Percentiles rank a stretch among this genome's conserved stretches.
These are phyloP conservation scores for Pelagophyceae sp. DNA, from an alignment of 352 stramenopile genomes.

Conservation along the genomic window DNA sequence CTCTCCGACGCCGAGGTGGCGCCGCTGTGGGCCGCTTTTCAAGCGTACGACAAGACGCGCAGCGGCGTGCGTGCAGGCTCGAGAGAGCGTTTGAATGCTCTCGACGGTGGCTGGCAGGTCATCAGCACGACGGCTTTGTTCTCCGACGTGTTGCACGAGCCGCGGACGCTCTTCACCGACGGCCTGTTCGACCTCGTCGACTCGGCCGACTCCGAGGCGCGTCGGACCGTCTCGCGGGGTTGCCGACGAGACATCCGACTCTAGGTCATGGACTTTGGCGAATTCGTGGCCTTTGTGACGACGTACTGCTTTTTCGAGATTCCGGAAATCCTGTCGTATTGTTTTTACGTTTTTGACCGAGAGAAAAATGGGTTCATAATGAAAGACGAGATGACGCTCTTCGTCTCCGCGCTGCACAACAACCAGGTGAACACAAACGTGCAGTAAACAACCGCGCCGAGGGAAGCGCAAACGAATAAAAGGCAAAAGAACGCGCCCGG, in stretches of 20 bases:
- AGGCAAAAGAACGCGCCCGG: too few relatives aligned
- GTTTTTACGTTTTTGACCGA: conserved; percentile 28
- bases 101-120: too few relatives aligned
- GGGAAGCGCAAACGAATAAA: too few relatives aligned
- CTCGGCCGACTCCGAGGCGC: background rate
- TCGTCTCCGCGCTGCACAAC: conserved; percentile 21
- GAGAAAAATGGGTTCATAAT: conserved; percentile 27
- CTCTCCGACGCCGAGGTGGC: background rate
- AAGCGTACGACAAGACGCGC: conserved; percentile 13
- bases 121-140: background rate
- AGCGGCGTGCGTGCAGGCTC: too few relatives aligned
- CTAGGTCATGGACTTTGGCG: conserved; percentile 15
- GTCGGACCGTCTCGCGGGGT: too few relatives aligned
- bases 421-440: conserved; percentile 9
- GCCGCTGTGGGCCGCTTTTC: background rate
- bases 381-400: conserved; percentile 19
- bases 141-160: background rate
- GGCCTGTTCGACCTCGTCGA: conserved; percentile 13
- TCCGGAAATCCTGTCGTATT: conserved; percentile 25
- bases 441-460: too few relatives aligned
- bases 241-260: too few relatives aligned
- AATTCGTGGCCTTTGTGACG: background rate
- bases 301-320: conserved; percentile 21
- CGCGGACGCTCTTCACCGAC: conserved; percentile 2
- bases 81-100: too few relatives aligned